phyloP scores from a whole-genome alignment of 78 protist species.

The Dictyostelium firmibasis region DNA sequence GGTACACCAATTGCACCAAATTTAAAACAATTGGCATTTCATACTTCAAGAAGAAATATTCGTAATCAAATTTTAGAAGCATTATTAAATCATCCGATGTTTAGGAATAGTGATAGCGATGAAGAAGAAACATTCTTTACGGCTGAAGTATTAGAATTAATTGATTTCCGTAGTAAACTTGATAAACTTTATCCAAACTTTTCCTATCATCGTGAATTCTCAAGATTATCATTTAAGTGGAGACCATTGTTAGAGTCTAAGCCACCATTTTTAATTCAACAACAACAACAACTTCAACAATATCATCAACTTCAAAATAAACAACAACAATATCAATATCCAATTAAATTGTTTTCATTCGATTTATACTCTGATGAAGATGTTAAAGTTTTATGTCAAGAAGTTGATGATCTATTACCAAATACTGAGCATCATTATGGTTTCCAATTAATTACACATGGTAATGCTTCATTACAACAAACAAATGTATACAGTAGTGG shows the following conservation, averaged over 20 bases:
- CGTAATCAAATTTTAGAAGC: constrained; percentile 22
- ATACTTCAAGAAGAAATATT: constrained; percentile 43
- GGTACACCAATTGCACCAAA: constrained; percentile 29
- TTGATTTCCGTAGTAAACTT: constrained; percentile 20
- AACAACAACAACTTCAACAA: constrained; percentile 47
- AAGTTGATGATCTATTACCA: constrained; percentile 54
- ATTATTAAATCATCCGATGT: constrained; percentile 27
- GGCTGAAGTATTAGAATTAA: not conserved
- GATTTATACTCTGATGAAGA: constrained; percentile 35
- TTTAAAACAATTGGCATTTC: constrained; percentile 35
- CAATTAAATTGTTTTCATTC: not conserved
- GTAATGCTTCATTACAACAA: constrained; percentile 7
- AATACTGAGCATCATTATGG: constrained; percentile 63
- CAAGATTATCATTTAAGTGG: constrained; percentile 52
- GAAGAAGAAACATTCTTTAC: constrained; percentile 2
- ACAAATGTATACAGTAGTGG: constrained; percentile 46
- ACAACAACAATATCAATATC: constrained; percentile 12
- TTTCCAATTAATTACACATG: constrained; percentile 52
- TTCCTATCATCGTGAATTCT: constrained; percentile 50
- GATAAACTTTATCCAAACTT: constrained; percentile 51
- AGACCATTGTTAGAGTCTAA: constrained; percentile 39
- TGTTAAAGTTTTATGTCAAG: constrained; percentile 42
- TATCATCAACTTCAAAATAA: not conserved
- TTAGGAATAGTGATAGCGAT: not conserved
- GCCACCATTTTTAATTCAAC: constrained; percentile 52